Evolutionary conservation across 768 basidiomycete genomes (phyloP).

Genomic region (Lactifluus hygrophoroides): DNA sequence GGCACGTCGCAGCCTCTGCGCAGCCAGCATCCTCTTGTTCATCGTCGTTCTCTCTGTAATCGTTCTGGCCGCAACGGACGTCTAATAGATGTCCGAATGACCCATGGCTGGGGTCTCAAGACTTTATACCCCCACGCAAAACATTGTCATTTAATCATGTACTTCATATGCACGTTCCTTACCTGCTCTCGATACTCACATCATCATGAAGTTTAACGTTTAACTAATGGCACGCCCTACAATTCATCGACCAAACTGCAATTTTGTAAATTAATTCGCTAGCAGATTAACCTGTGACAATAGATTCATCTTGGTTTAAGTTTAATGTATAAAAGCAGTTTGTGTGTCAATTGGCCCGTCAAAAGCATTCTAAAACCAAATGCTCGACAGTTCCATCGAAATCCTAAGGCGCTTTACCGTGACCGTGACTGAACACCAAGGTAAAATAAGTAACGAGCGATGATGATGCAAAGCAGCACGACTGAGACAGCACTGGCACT

Average conservation of each 20-base stretch:
- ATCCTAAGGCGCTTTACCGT: too few species aligned
- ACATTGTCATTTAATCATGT: neutral
- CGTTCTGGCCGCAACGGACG: constrained; percentile 18
- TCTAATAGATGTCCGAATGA: neutral
- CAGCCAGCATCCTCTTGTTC: constrained; percentile 20
- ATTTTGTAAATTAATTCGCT: neutral
- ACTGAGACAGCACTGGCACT: too few species aligned
- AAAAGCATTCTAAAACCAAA: neutral
- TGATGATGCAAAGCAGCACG: too few species aligned
- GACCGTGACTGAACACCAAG: too few species aligned
- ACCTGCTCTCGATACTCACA: neutral
- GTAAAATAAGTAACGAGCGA: too few species aligned
- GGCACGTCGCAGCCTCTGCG: constrained; percentile 33
- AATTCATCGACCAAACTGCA: neutral
- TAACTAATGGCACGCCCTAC: neutral
- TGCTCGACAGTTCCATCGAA: too few species aligned
- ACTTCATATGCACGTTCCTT: neutral
- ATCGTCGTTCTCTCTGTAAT: constrained; percentile 19
- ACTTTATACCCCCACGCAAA: neutral
- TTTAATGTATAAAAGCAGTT: neutral
- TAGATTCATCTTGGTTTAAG: neutral
- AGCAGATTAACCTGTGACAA: neutral
- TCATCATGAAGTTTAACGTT: neutral
- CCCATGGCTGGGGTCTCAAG: neutral
- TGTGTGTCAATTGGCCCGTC: neutral